Conservation (phyloP, 2,329 filamentous ascomycete species). For the Ambrosiella cleistominuta region DNA sequence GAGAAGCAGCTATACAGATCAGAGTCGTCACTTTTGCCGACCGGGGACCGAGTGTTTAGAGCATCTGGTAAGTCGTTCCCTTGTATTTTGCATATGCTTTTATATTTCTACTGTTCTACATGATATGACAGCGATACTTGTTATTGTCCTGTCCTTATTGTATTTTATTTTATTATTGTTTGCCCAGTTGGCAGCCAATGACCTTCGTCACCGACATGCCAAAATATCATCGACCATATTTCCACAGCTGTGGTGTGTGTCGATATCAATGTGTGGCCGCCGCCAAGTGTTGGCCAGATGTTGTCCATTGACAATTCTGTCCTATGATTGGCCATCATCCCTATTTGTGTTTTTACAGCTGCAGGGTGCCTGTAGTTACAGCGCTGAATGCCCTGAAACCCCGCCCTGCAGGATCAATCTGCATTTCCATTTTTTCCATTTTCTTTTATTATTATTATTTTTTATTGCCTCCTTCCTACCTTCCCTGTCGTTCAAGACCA, state of each 20-base stretch:
- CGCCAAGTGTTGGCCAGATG: background rate
- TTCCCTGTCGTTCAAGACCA: background rate
- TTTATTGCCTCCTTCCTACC: background rate
- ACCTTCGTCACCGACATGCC: too few species aligned
- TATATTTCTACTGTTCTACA: background rate
- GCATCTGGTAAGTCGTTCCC: slow-evolving; percentile 8
- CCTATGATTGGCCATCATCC: background rate
- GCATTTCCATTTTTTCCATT: background rate
- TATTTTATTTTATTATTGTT: too few species aligned
- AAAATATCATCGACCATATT: background rate
- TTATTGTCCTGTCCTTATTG: background rate
- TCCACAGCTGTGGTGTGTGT: background rate
- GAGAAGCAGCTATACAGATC: slow-evolving; percentile 4
- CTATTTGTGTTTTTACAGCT: background rate
- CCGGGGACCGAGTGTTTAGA: slow-evolving; percentile 7
- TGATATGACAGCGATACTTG: background rate
- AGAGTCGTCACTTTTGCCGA: background rate
- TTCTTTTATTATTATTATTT: background rate
- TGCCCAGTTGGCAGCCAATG: too few species aligned
- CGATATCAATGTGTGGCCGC: background rate
- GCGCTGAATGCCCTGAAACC: background rate
- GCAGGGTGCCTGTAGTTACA: background rate
- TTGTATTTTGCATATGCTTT: background rate
- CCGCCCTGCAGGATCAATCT: background rate
- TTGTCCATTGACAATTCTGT: background rate